A percentile compares a stretch with the other conserved stretches of the same genome.
phyloP scores from a whole-genome alignment of 1,139 yeast species.

The Oligophagozyma castellii region DNA sequence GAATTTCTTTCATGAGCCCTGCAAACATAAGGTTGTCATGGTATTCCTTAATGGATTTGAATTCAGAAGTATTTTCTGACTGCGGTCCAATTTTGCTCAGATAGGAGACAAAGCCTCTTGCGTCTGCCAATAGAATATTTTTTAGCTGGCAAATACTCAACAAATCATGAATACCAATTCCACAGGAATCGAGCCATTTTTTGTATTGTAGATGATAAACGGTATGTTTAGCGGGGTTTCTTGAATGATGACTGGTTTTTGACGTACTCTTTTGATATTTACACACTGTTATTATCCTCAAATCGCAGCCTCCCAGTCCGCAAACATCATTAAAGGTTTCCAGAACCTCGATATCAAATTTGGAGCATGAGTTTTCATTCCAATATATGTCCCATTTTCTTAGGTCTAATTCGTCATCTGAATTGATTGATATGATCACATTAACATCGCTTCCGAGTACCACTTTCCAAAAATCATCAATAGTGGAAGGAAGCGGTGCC shows the following conservation, averaged over 20 bases:
- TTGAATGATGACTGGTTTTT: not conserved
- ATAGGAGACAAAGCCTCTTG: conserved; percentile 4
- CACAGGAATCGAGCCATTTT: conserved; percentile 76
- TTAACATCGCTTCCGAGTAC: conserved; percentile 48
- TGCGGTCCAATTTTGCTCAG: not conserved
- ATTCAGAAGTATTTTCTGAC: not conserved
- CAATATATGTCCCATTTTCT: conserved; percentile 46
- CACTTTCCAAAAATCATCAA: conserved; percentile 74
- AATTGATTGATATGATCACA: conserved; percentile 57
- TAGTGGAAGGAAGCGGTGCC: conserved; percentile 67
- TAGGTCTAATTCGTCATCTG: conserved; percentile 37
- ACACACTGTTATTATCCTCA: conserved; percentile 22
- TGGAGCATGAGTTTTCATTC: conserved; percentile 24
- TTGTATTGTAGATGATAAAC: conserved; percentile 58
- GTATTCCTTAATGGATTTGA: not conserved
- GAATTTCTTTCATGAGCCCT: no score
- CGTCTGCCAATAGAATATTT: conserved; percentile 10
- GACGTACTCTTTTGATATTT: conserved; percentile 5
- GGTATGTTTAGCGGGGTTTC: conserved; percentile 8
- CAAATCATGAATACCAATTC: conserved; percentile 41
- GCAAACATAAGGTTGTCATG: not conserved
- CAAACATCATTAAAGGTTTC: conserved; percentile 20
- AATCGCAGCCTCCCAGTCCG: conserved; percentile 22
- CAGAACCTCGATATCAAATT: conserved; percentile 19
- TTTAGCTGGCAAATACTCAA: conserved; percentile 40